phyloP scores from a whole-genome alignment of 768 basidiomycete species.

The Leucosporidium yakuticum region DNA sequence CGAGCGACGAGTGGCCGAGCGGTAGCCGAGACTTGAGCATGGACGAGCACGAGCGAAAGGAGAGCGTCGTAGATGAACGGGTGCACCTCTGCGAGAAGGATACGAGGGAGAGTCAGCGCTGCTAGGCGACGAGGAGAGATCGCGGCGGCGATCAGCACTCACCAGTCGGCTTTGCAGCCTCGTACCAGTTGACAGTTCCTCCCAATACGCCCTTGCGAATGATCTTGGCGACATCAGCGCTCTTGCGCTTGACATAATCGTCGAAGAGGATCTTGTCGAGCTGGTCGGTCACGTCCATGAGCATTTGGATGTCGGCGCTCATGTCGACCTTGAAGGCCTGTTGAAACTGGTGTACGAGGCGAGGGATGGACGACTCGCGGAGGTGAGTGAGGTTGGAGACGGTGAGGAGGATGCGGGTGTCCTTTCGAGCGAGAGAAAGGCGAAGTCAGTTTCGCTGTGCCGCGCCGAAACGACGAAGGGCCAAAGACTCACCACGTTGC shows the following conservation, averaged over 20 bases:
- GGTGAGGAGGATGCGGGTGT: conserved; percentile 77
- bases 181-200: conserved; percentile 82
- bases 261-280: conserved; percentile 86
- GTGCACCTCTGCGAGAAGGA: conserved; percentile 64
- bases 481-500: conserved; percentile 25
- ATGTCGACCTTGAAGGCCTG: conserved; percentile 65
- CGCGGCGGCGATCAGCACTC: conserved; percentile 32
- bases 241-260: conserved; percentile 75
- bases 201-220: conserved; percentile 75
- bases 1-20: conserved; percentile 75
- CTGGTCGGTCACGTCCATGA: conserved; percentile 70
- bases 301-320: conserved; percentile 65
- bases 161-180: conserved; percentile 88
- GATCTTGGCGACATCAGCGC: conserved; percentile 59
- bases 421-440: conserved; percentile 49
- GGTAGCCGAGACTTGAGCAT: conserved; percentile 78
- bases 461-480: background rate
- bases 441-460: background rate
- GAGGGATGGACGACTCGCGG: conserved; percentile 62
- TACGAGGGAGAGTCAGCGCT: conserved; percentile 49
- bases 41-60: conserved; percentile 81
- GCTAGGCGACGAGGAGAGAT: conserved; percentile 26
- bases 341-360: conserved; percentile 73
- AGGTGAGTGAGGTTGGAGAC: conserved; percentile 82
- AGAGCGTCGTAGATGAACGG: conserved; percentile 87